Base-by-base conservation (phyloP, 2,329 filamentous ascomycete species). In the Microcera coccophila region DNA sequence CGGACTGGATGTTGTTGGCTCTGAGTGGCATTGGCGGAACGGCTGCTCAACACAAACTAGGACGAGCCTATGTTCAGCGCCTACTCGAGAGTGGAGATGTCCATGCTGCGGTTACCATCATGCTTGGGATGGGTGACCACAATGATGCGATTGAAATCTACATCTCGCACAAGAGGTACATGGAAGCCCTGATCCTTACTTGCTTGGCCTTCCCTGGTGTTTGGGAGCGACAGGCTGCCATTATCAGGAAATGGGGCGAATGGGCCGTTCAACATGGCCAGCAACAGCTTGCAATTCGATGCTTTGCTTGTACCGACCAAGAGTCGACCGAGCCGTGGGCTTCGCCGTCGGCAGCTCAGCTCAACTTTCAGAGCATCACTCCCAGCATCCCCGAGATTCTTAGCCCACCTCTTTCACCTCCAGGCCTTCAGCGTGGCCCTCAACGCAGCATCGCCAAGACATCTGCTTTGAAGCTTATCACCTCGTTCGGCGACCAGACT, bases 101-200 rank as follows among this genome's bases (percentile, higher is more conserved):
- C 2, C 90, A 98, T 61, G 89, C 89, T 1, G 90, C 93, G 4
- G 90, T 90, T 15, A 91, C 91, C 0, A 91, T 97, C 49, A 81
- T 98, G 65, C 81, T 98, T 24, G 90, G 90, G 12, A 82, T 98
- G 66, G 90, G 90, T 2, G 91, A 97, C 60, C 76, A 87, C 55
- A 91, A 94, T 52, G 91, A 98, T 62, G 93, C 93, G 1, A 90
- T 98, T 46, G 93, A 98, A 65, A 85, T 96, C 21, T 98, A 98
- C 58, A 81, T 95, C 22, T 95, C 90, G 10, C 89, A 93, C 52
- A 89, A 85, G 63, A 84, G 84, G 58, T 95, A 85, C 62, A 87
- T 98, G 84, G 93, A 98, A 67, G 91, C 93, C 2, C 75, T 97
- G 22, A 78, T 98, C 12, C 75, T 98, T 51, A 87, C 90, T 1